Evolutionary conservation across 345 rosid genomes (phyloP).

Genomic region (Carallia brachiata): DNA sequence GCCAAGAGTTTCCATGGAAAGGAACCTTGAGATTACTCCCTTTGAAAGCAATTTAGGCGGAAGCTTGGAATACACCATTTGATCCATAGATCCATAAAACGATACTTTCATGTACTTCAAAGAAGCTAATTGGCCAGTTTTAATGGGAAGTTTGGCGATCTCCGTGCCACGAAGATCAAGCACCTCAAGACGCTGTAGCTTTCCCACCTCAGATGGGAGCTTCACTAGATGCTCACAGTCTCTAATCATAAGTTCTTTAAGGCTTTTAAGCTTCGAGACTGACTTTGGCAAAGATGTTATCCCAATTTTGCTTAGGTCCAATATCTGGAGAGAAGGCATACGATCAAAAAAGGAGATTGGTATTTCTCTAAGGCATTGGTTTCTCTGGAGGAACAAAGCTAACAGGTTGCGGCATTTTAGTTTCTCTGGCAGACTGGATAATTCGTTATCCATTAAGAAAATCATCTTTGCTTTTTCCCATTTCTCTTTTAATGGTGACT

Average conservation of each 20-base stretch:
- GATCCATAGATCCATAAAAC: slow-evolving; percentile 22
- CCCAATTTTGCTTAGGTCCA: slow-evolving; percentile 23
- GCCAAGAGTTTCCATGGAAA: slow-evolving; percentile 11
- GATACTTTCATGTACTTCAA: slow-evolving; percentile 22
- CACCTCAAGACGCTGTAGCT: slow-evolving; percentile 14
- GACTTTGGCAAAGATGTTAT: slow-evolving; percentile 23
- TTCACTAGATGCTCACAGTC: slow-evolving; percentile 18
- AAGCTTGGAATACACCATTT: slow-evolving; percentile 1
- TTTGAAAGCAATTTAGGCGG: slow-evolving; percentile 10
- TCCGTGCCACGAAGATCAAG: slow-evolving; percentile 21
- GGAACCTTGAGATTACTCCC: slow-evolving; percentile 8
- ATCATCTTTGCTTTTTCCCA: slow-evolving; percentile 19
- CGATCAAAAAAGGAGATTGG: slow-evolving; percentile 18
- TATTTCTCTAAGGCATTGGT: slow-evolving; percentile 15
- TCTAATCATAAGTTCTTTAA: slow-evolving; percentile 11
- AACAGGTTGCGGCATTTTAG: slow-evolving; percentile 13
- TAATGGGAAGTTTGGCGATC: slow-evolving; percentile 10
- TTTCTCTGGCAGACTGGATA: slow-evolving; percentile 16
- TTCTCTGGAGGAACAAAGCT: slow-evolving; percentile 16
- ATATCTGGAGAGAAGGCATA: slow-evolving; percentile 20
- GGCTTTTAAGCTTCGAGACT: slow-evolving; percentile 8
- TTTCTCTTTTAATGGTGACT: slow-evolving; percentile 3
- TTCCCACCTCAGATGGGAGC: slow-evolving; percentile 22
- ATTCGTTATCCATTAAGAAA: slow-evolving; percentile 15
- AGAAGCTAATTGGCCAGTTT: neutral